Conservation (phyloP, 1,284 basidiomycete genomes). For the Ganoderma meredithae region DNA sequence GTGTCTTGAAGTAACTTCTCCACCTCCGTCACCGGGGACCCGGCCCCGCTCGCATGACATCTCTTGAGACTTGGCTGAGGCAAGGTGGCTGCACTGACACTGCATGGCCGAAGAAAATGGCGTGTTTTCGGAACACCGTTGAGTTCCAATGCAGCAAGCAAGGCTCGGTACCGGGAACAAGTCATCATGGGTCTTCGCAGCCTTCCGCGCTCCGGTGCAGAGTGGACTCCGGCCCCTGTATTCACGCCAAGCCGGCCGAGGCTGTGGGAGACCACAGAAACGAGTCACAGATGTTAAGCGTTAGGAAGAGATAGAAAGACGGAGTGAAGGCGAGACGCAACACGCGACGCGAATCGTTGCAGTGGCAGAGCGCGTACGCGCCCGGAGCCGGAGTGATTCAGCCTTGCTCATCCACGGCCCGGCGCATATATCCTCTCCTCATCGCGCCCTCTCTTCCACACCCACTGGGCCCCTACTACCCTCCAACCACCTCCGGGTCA, state of each 20-base stretch:
- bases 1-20: conserved; percentile 73
- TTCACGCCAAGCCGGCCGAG: background rate
- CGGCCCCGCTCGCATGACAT: conserved; percentile 17
- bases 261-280: background rate
- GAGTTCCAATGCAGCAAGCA: conserved; percentile 14
- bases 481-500: background rate
- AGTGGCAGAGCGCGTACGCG: background rate
- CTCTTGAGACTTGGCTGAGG: conserved; percentile 1
- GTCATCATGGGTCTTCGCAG: conserved; percentile 20
- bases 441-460: conserved; percentile 8
- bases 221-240: background rate
- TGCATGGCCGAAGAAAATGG: background rate
- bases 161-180: conserved; percentile 27
- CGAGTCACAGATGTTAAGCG: background rate
- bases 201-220: background rate
- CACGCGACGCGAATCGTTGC: background rate
- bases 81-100: background rate
- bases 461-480: background rate
- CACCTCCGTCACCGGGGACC: conserved; percentile 38
- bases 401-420: conserved; percentile 6
- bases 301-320: too few relatives aligned
- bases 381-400: conserved; percentile 13
- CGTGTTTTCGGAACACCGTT: background rate
- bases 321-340: background rate
- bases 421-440: conserved; percentile 14